Percentiles rank a stretch among this genome's conserved stretches.
Conservation (phyloP, 2,329 filamentous ascomycete genomes). For the Ascochyta lentis region DNA sequence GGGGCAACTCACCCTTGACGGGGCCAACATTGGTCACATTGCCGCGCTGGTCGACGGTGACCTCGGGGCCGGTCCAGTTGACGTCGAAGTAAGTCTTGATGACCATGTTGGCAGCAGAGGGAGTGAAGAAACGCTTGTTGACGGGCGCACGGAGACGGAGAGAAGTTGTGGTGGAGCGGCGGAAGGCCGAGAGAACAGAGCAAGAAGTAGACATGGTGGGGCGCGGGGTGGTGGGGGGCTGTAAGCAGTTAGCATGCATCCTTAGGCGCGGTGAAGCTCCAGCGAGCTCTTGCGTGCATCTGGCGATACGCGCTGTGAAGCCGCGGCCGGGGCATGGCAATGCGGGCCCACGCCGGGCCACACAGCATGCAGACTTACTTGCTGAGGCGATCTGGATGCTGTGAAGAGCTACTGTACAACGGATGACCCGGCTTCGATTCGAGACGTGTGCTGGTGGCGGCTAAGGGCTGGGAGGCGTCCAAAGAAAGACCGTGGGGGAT, state of each 20-base stretch:
- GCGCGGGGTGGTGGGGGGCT: slow-evolving; percentile 29
- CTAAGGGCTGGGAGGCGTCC: slow-evolving; percentile 27
- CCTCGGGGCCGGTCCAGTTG: slow-evolving; percentile 72
- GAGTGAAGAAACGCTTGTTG: slow-evolving; percentile 63
- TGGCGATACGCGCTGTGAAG: slow-evolving; percentile 5
- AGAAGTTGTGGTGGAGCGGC: slow-evolving; percentile 33
- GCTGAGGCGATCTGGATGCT: background rate
- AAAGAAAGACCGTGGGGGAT: slow-evolving; percentile 44
- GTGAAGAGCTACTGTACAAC: slow-evolving; percentile 20
- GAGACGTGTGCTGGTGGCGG: slow-evolving; percentile 9
- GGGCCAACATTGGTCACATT: slow-evolving; percentile 55
- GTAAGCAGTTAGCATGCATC: slow-evolving; percentile 24
- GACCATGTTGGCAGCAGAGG: slow-evolving; percentile 76
- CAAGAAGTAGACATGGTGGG: slow-evolving; percentile 38
- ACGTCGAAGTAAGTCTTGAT: slow-evolving; percentile 78
- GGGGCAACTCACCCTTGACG: slow-evolving; percentile 64
- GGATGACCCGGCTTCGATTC: background rate
- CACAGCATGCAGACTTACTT: slow-evolving; percentile 6
- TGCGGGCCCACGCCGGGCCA: background rate
- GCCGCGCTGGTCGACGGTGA: slow-evolving; percentile 66
- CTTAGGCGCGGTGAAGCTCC: slow-evolving; percentile 19
- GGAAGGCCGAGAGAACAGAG: slow-evolving; percentile 44
- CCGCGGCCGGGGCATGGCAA: slow-evolving; percentile 1
- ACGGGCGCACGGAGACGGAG: slow-evolving; percentile 45
- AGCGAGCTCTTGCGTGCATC: slow-evolving; percentile 1